These are phyloP conservation scores for Misopates orontium DNA, from an alignment of 257 asterid species.

Conservation along the genomic window DNA sequence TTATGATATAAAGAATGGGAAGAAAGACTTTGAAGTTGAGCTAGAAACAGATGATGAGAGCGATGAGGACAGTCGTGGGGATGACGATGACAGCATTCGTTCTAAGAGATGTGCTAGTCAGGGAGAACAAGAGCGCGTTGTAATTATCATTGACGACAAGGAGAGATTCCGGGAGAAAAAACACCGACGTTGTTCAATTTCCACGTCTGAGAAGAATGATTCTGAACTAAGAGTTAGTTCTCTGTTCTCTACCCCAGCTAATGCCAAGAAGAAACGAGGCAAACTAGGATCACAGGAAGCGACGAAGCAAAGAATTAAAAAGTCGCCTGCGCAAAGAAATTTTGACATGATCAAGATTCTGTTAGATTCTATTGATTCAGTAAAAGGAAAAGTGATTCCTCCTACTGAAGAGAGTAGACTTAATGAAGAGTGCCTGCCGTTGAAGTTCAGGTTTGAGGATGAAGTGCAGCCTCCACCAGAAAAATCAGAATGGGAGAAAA, in stretches of 20 bases:
- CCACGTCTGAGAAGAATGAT: slow-evolving; percentile 5
- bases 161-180: background rate
- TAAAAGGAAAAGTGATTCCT: slow-evolving; percentile 12
- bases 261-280: background rate
- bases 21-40: slow-evolving; percentile 11
- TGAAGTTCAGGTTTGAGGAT: slow-evolving; percentile 57
- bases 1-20: background rate
- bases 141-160: background rate
- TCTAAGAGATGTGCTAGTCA: background rate
- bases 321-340: background rate
- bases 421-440: slow-evolving; percentile 30
- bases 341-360: slow-evolving; percentile 40
- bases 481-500: slow-evolving; percentile 52
- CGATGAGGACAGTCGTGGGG: background rate
- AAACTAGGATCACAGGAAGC: background rate
- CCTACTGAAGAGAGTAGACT: slow-evolving; percentile 23
- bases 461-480: slow-evolving; percentile 40
- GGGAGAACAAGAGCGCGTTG: background rate
- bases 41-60: background rate
- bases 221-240: slow-evolving; percentile 3
- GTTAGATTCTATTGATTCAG: slow-evolving; percentile 39
- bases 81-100: too few relatives aligned
- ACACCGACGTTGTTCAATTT: background rate
- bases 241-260: background rate
- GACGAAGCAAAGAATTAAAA: slow-evolving; percentile 14